Conservation (phyloP, 345 rosid species). For the Erysimum cheiranthoides region DNA sequence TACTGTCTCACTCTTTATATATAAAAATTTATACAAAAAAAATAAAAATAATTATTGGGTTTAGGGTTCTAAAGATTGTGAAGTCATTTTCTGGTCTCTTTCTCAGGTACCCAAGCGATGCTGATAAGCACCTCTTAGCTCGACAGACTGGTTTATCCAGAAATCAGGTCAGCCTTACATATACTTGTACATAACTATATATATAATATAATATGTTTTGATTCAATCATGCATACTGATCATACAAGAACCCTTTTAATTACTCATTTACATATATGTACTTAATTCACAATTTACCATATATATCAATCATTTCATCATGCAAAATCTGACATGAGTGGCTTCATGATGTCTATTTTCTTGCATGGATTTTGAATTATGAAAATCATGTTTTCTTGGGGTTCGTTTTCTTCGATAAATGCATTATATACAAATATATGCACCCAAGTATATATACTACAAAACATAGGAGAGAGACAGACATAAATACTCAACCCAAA, state of each 20-base stretch:
- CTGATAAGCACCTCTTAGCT: constrained; percentile 98
- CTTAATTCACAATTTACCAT: constrained; percentile 19
- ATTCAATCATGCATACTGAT: background rate
- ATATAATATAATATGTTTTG: no score
- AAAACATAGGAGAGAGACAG: constrained; percentile 25
- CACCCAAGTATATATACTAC: constrained; percentile 3
- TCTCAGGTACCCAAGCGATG: constrained; percentile 99
- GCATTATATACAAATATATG: background rate
- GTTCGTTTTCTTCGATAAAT: constrained; percentile 32
- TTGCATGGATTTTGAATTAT: constrained; percentile 38
- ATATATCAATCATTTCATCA: constrained; percentile 40
- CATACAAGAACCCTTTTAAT: constrained; percentile 26
- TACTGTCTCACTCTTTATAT: constrained; percentile 25
- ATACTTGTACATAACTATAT: no score
- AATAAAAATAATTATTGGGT: constrained; percentile 15
- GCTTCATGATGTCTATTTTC: constrained; percentile 31
- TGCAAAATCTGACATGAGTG: constrained; percentile 39
- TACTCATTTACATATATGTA: constrained; percentile 4
- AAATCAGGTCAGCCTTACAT: constrained; percentile 72
- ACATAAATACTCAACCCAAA: constrained; percentile 33
- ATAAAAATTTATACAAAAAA: background rate
- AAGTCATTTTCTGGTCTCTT: constrained; percentile 84
- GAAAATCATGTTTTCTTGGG: constrained; percentile 38
- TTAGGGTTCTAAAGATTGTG: constrained; percentile 50
- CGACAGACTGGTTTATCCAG: constrained; percentile 99